Evolutionary conservation across 2,329 filamentous ascomycete genomes (phyloP).

Genomic region (Calonectria honghensis): DNA sequence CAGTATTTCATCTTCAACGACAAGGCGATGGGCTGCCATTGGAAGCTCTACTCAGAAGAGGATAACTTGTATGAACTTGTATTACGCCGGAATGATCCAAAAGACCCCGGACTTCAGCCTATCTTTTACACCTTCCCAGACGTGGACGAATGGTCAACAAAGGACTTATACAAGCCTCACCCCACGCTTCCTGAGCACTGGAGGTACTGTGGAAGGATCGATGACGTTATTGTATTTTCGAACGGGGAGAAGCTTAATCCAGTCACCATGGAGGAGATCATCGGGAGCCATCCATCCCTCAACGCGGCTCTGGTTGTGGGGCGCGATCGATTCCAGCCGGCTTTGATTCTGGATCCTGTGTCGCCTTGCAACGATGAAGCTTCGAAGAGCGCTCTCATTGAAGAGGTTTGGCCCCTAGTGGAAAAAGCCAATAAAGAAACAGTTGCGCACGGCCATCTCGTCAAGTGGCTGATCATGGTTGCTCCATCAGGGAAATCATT

Average conservation of each 20-base stretch:
- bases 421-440: conserved; percentile 65
- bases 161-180: conserved; percentile 61
- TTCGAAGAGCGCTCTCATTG: conserved; percentile 58
- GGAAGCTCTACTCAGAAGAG: conserved; percentile 52
- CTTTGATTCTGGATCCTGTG: conserved; percentile 67
- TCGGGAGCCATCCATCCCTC: conserved; percentile 63
- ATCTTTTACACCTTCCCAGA: conserved; percentile 62
- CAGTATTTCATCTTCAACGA: conserved; percentile 66
- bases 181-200: conserved; percentile 61
- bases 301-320: conserved; percentile 68
- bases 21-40: conserved; percentile 64
- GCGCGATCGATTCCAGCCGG: conserved; percentile 66
- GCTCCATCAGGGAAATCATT: conserved; percentile 1
- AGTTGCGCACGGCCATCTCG: conserved; percentile 68
- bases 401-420: conserved; percentile 66
- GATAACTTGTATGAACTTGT: conserved; percentile 56
- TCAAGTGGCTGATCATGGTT: conserved; percentile 16
- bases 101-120: conserved; percentile 59
- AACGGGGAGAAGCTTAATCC: conserved; percentile 71
- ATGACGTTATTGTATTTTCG: conserved; percentile 70
- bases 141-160: conserved; percentile 60
- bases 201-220: conserved; percentile 51
- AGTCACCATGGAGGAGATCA: conserved; percentile 45
- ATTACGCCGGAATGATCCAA: conserved; percentile 60
- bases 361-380: conserved; percentile 52